phyloP scores from a whole-genome alignment of 2,329 filamentous ascomycete species.

The Colletotrichum salicis region DNA sequence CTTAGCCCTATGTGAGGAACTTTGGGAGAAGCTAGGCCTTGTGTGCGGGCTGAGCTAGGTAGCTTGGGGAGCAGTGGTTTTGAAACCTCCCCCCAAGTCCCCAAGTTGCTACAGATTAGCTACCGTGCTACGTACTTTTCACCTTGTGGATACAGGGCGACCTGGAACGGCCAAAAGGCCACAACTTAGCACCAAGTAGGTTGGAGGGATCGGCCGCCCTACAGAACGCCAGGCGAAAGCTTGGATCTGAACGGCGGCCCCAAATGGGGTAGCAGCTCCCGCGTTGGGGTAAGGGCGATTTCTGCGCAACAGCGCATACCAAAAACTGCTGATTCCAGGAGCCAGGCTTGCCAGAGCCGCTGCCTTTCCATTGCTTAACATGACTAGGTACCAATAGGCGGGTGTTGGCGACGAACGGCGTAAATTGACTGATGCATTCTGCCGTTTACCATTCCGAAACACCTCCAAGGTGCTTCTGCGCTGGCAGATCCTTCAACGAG shows the following conservation, averaged over 20 bases:
- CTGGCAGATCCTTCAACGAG: not conserved
- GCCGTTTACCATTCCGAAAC: not conserved
- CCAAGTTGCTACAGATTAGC: not conserved
- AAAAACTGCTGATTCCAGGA: not conserved
- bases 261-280: conserved; percentile 5
- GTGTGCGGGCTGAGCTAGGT: conserved; percentile 29
- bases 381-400: not conserved
- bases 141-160: not conserved
- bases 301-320: no score
- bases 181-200: no score
- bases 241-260: conserved; percentile 14
- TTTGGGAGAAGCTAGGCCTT: conserved; percentile 24
- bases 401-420: not conserved
- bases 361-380: not conserved
- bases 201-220: conserved; percentile 3
- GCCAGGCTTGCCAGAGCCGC: not conserved
- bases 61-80: conserved; percentile 4
- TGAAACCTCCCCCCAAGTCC: not conserved
- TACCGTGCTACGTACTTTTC: not conserved
- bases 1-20: conserved; percentile 14
- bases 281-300: not conserved
- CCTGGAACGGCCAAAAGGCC: no score
- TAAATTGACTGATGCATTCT: not conserved
- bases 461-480: not conserved
- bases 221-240: conserved; percentile 2